Evolutionary conservation across 2,329 filamentous ascomycete species (phyloP), one percentile per base, ranked within the genome.

Genomic region (Capronia coronata): DNA sequence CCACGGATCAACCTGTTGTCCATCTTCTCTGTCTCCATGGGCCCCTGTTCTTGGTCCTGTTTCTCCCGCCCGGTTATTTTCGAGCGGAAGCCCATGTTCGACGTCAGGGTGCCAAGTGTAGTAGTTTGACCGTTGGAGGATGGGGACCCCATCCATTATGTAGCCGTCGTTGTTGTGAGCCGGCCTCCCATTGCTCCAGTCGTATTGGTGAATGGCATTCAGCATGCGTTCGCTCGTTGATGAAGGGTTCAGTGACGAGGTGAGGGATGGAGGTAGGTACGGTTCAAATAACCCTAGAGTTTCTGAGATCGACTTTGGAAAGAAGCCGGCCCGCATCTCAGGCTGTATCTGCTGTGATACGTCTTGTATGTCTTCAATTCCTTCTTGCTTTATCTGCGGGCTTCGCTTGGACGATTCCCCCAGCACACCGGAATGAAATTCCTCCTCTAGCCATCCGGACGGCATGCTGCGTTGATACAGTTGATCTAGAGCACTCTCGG

Each of bases 371-470:
- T 25, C 39, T 42, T 25, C 9, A 30, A 43, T 7, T 10, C 10
- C 41, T 32, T 41, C 38, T 7, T 43, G 41, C 14, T 43, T 37
- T 18, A 37, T 19, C 8, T 5, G 14, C 14, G 18, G 6, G 11
- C 34, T 37, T 37, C 14, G 4, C 8, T 13, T 18, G 34, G 14
- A 16, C 14, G 7, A 6, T 6, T 9, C 11, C 11, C 10, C 30
- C 35, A 38, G 37, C 5, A 19, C 6, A 29, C 18, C 32, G 3
- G 46, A 29, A 16, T 43, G 14, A n/a, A 34, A 29, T 6, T 34
- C 29, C 18, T 49, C 27, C 14, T 49, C 46, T 19, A 49, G 21
- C 46, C 46, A 49, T 37, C 19, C 46, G 2, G 46, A 32, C 2
- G 46, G 46, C 39, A 49, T 49, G 18, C 13, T 43, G 40, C 19